Base-by-base conservation (phyloP, 2,329 filamentous ascomycete genomes). In the Penicillium sp. region DNA sequence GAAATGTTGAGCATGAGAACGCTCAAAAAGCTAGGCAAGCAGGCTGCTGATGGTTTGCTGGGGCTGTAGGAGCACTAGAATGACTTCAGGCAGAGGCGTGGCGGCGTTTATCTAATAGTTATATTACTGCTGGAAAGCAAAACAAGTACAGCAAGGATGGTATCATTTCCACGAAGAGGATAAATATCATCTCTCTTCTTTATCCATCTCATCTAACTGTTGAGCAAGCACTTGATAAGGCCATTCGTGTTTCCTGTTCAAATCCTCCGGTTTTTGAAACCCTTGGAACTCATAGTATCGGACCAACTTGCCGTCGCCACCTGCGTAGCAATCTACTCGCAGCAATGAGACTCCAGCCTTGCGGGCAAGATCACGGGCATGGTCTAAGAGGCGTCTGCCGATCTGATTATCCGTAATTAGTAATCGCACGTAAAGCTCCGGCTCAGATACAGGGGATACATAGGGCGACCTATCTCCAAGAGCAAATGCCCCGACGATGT, bases 251-350 rank as follows among this genome's bases (percentile, higher is more conserved):
- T 47, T 17, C 2, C 38, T 4, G 9, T 7, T 33, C 38, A 51
- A 32, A 0, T 0, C 26, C 22, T 51, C 43, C n/a, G 13, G 42
- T 13, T 32, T 28, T 39, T 48, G 26, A 46, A 53, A 55, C 21
- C 53, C 53, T 22, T 55, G 53, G 29, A 48, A 51, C 48, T 53
- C 53, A 41, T 55, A 55, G 32, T 55, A 55, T 40, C 21, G 39
- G 3, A 54, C 24, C 43, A 55, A 46, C 19, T 46, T 53, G n/a
- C 48, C 48, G 6, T 55, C 53, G 3, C 32, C 44, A 32, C 53
- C 53, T 35, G 51, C 53, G 52, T 55, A 55, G 44, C 53, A 55
- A 46, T 55, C 53, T 22, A 55, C 48, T 31, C 53, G 47, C n/a
- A 55, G 39, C 19, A 55, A 52, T 15, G 51, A 54, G 21, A 41